Evolutionary conservation across 805 yeast genomes (phyloP).

Genomic region (Candida endomychidarum): DNA sequence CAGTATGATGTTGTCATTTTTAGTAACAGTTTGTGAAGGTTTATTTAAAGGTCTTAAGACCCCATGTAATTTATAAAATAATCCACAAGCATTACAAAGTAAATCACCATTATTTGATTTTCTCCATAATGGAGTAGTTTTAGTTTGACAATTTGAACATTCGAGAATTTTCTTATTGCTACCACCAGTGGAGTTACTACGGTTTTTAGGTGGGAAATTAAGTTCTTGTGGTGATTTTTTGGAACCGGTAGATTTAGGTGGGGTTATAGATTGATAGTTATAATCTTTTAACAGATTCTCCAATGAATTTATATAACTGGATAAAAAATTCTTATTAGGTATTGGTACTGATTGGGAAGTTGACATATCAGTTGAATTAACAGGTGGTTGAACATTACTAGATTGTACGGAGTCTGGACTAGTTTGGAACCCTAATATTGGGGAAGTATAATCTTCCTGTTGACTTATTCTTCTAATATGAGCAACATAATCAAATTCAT

Average conservation of each 20-base stretch:
- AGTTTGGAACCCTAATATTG: slow-evolving; percentile 5
- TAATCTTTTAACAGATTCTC: slow-evolving; percentile 37
- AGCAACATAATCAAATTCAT: slow-evolving; percentile 47
- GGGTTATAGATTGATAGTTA: slow-evolving; percentile 16
- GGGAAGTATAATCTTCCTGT: slow-evolving; percentile 25
- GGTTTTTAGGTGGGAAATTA: neutral
- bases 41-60: slow-evolving; percentile 41
- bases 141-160: slow-evolving; percentile 44
- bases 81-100: slow-evolving; percentile 47
- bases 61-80: slow-evolving; percentile 46
- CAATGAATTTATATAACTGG: slow-evolving; percentile 39
- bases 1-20: slow-evolving; percentile 23
- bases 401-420: slow-evolving; percentile 16
- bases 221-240: slow-evolving; percentile 14
- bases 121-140: slow-evolving; percentile 47
- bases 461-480: slow-evolving; percentile 43
- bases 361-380: neutral
- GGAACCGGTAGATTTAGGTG: slow-evolving; percentile 15
- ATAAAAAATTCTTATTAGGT: slow-evolving; percentile 25
- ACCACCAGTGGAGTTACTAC: neutral
- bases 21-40: slow-evolving; percentile 5
- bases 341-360: slow-evolving; percentile 8
- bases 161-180: slow-evolving; percentile 25
- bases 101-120: slow-evolving; percentile 42
- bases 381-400: slow-evolving; percentile 8